Evolutionary conservation across 805 yeast genomes (phyloP).

Genomic region (Priceomyces fermenticarens): DNA sequence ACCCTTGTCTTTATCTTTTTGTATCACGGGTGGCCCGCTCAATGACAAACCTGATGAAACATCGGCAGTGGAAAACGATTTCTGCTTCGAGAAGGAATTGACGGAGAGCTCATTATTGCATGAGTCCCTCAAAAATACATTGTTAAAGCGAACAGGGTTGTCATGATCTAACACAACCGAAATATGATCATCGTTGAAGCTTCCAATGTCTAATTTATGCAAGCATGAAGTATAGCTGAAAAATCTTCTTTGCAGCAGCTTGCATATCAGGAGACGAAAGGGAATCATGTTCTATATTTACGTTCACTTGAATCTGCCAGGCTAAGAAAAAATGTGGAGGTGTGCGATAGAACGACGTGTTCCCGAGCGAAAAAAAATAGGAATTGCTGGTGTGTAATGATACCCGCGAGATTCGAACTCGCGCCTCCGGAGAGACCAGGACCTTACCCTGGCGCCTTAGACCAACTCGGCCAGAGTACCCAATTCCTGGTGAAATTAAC

Average conservation of each 20-base stretch:
- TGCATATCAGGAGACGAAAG: too few species aligned
- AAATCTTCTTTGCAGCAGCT: not conserved
- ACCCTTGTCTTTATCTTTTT: constrained; percentile 18
- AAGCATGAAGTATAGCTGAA: not conserved
- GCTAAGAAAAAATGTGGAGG: constrained; percentile 12
- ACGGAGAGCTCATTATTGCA: constrained; percentile 48
- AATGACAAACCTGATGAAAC: constrained; percentile 38
- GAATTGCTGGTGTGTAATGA: constrained; percentile 33
- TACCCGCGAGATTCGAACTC: constrained; percentile 33
- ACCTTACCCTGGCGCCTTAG: constrained; percentile 47
- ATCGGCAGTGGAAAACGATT: constrained; percentile 59
- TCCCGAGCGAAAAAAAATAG: constrained; percentile 5
- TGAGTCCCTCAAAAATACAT: constrained; percentile 64
- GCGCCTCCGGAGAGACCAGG: constrained; percentile 41
- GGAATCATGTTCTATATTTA: not conserved
- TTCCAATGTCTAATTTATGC: constrained; percentile 6
- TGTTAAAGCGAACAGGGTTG: constrained; percentile 38
- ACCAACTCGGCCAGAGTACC: constrained; percentile 45
- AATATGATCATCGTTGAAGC: constrained; percentile 21
- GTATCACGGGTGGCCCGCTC: constrained; percentile 26
- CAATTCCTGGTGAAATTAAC: too few species aligned
- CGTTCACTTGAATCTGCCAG: not conserved
- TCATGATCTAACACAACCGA: constrained; percentile 19
- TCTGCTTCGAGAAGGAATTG: constrained; percentile 57
- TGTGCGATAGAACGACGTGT: not conserved